phyloP scores from a whole-genome alignment of 129 eudicot genomes.

The Artemisia argyi region DNA sequence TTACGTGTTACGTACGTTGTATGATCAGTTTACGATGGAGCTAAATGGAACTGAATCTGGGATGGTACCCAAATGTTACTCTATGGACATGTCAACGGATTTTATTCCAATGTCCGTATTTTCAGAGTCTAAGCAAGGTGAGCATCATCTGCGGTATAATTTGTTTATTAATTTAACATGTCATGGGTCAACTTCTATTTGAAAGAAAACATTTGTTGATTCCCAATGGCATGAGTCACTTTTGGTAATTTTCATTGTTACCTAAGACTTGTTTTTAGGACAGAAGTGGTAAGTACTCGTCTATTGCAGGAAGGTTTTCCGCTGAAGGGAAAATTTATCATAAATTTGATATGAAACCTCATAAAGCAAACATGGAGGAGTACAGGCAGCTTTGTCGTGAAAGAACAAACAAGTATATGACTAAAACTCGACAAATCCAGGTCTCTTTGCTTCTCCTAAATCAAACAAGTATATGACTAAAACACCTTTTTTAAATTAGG shows the following conservation, averaged over 20 bases:
- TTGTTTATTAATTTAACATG: not conserved
- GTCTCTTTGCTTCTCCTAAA: constrained; percentile 29
- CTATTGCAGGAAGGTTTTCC: constrained; percentile 53
- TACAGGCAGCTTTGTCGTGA: constrained; percentile 86
- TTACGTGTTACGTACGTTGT: constrained; percentile 34
- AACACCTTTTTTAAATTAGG: not conserved
- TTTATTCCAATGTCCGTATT: constrained; percentile 88
- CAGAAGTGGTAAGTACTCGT: not conserved
- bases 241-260: not conserved
- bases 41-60: constrained; percentile 65
- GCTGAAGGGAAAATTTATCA: constrained; percentile 81
- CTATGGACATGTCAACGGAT: constrained; percentile 88
- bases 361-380: constrained; percentile 57
- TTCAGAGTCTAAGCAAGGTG: constrained; percentile 82
- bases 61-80: constrained; percentile 60
- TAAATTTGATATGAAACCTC: constrained; percentile 97
- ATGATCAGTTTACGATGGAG: constrained; percentile 87
- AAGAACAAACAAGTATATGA: constrained; percentile 64
- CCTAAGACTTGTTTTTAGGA: constrained; percentile 11
- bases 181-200: not conserved
- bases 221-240: not conserved
- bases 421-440: constrained; percentile 75
- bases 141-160: not conserved
- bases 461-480: not conserved
- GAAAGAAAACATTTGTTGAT: not conserved